A percentile compares a stretch with the other conserved stretches of the same genome.
Conservation (phyloP, 305 asterid species). For the Fraxinus greggii region DNA sequence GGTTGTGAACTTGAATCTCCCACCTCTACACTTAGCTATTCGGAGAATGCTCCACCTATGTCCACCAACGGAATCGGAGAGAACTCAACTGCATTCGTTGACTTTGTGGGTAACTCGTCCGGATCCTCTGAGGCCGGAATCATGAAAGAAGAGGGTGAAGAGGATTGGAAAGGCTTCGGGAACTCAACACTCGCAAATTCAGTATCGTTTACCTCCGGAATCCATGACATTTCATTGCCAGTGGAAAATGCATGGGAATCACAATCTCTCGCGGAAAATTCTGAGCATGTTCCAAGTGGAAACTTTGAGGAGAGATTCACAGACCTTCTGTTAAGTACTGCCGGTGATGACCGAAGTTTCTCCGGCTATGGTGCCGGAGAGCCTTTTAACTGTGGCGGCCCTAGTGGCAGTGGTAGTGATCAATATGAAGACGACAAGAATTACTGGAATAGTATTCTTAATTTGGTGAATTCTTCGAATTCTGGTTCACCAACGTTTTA, state of each 20-base stretch:
- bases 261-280: slow-evolving; percentile 20
- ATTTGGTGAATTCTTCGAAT: slow-evolving; percentile 72
- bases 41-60: slow-evolving; percentile 31
- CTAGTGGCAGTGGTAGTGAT: slow-evolving; percentile 15
- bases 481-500: slow-evolving; percentile 61
- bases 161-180: slow-evolving; percentile 47
- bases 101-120: slow-evolving; percentile 41
- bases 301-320: slow-evolving; percentile 71
- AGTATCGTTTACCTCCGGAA: slow-evolving; percentile 27
- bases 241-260: slow-evolving; percentile 32
- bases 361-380: slow-evolving; percentile 48
- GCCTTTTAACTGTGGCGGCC: slow-evolving; percentile 35
- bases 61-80: slow-evolving; percentile 38
- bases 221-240: slow-evolving; percentile 31
- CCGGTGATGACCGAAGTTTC: slow-evolving; percentile 37
- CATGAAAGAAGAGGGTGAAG: slow-evolving; percentile 45
- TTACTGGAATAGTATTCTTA: slow-evolving; percentile 81
- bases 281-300: slow-evolving; percentile 35
- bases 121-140: slow-evolving; percentile 42
- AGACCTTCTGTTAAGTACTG: slow-evolving; percentile 58
- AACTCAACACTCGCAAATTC: slow-evolving; percentile 25
- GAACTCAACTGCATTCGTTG: slow-evolving; percentile 39
- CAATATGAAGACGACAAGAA: slow-evolving; percentile 42
- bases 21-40: slow-evolving; percentile 61
- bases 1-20: slow-evolving; percentile 62